Base-by-base conservation (phyloP, 2,329 filamentous ascomycete species). In the Camillea tinctor region DNA sequence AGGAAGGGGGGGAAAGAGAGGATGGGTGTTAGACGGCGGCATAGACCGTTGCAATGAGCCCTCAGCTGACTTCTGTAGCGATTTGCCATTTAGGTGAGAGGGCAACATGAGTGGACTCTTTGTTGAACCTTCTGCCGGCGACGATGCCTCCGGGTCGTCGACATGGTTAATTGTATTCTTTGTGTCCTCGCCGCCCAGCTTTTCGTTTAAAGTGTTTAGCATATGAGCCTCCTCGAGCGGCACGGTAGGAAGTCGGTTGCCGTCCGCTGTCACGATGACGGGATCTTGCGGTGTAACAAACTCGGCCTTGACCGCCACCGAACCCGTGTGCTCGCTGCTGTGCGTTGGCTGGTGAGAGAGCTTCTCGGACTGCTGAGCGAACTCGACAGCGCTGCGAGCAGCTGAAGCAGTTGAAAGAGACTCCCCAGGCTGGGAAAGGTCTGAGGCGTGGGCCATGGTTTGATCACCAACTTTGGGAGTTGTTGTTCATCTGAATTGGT, bases 1-100 rank as follows among this genome's bases (percentile, higher is more conserved):
- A 0, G 93, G 93, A 8, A 97, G 75, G 1, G 92, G 91, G 5
- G 93, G 93, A 66, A 97, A 97, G 4, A 96, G 78, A 2, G 91
- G 90, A 66, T 93, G 88, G 1, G 91, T 93, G 64, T 86, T 83
- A 7, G 87, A 87, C 1, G 87, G 86, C 0, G 89, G 88, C 76
- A 81, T 82, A 15, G 80, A 71, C 60, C 72, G 76, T 50, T 75
- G 74, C 19, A 85, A 66, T 17, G 80, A 80, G 13, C 75, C 79
- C 22, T 79, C 80, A 36, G 79, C 77, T 3, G 80, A 77, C 57
- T 78, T 79, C 61, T 81, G 72, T 58, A 77, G 66, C 5, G 72
- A 66, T 24, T 71, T 70, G 56, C 72, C 75, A 57, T 79, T 75
- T 24, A 71, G 62, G 20, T 66, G 50, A 2, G 64, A 50, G 11